Evolutionary conservation across 1,284 basidiomycete species (phyloP), one percentile per base, ranked within the genome.

Genomic region (Irpex sp.): DNA sequence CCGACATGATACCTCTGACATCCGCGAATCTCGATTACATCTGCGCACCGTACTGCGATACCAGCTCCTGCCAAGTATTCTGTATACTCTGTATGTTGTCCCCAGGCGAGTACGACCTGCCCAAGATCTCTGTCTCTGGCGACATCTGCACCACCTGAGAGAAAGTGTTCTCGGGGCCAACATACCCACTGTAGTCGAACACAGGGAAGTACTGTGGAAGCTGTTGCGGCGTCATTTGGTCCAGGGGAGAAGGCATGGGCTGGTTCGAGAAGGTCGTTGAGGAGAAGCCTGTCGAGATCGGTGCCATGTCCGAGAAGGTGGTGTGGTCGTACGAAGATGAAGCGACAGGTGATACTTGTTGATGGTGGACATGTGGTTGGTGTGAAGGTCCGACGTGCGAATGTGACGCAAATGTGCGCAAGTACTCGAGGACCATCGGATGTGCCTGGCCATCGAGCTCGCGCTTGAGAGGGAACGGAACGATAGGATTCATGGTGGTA

Each of bases 161-260:
- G 42, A 64, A 61, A 6, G 63, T 42, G 33, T 64, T 64, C 59
- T 49, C 65, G 55, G 57, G 63, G 28, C 69, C 66, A 37, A 69
- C 69, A 60, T 77, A 75, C 14, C 77, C 80, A 19, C 52, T 54
- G 70, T 91, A 90, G 68, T 90, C 89, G 66, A 88, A 90, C 36
- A 90, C 88, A 1, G 87, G 82, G 78, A 91, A 90, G 67, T 90
- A 91, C 65, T 80, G 81, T 8, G 88, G 88, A 73, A 85, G 83
- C 6, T 88, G 87, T 74, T 69, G 65, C 52, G 64, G 65, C 52
- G 57, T 47, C 53, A 70, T 58, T n/a, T 42, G 39, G 8, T 71
- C 68, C 67, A 71, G 64, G 37, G 67, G 68, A 57, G 59, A 39
- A n/a, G 61, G 36, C 51, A 62, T 28, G 35, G 54, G 58, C 52